Base-by-base conservation (phyloP, 139 green algal species). In the Tetraselmis striata region DNA sequence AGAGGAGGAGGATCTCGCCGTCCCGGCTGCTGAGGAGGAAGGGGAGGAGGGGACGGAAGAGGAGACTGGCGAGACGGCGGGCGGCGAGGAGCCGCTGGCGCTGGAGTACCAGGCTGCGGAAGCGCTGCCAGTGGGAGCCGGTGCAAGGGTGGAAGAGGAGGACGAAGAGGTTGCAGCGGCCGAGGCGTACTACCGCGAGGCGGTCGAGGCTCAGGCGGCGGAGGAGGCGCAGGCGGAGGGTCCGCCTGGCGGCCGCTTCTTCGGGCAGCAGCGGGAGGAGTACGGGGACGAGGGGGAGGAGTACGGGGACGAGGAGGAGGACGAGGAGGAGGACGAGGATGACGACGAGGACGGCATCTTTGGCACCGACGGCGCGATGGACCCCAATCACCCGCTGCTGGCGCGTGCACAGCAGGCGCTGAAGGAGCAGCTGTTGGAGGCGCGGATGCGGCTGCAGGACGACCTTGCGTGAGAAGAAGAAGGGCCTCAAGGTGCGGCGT, bases 341-440 rank as follows among this genome's bases (percentile, higher is more conserved):
- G 45, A 67, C 18, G 45, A 67, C 5, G 45, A 67, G 45, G 45
- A 67, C 18, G 45, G 45, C 11, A 67, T 67, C 5, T 67, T 67
- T 67, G 45, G 45, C 11, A 25, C 45, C 11, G 45, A 67, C 45
- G 45, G 45, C 18, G 45, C 45, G 45, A 67, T 67, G 45, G 45
- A 67, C 79, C 88, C 95, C 1, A 89, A 96, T 67, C 91, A 98
- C 81, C 94, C 94, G 1, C 85, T 98, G 82, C 90, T 98, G 80
- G 87, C 84, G 31, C 84, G 94, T 23, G 95, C 94, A 0, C 95
- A 98, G 83, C 83, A 89, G 1, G 93, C 92, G 0, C 87, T 98
- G 23, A 87, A 85, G 28, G 84, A 87, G 76, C 95, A 98, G 88
- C 89, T 98, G 18, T 23, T 87, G 26, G 88, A 89, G 0, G 88